Conservation (phyloP, 345 rosid genomes). For the Aquilaria malaccensis region DNA sequence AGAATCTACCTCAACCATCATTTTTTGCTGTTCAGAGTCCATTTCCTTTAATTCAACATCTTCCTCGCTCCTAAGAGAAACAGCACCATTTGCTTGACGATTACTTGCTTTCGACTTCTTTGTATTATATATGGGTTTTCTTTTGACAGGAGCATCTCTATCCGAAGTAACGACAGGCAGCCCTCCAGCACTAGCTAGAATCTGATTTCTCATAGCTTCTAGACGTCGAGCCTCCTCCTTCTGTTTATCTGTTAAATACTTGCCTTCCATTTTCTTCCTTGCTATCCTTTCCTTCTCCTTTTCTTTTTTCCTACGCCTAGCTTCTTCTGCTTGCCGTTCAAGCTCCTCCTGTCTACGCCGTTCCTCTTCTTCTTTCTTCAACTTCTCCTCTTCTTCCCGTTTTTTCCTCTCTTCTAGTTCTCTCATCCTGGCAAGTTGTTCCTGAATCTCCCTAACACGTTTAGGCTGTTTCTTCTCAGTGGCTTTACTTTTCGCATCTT, state of each 20-base stretch:
- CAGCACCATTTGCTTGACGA: slow-evolving; percentile 53
- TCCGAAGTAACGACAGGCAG: slow-evolving; percentile 37
- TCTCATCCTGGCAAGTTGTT: slow-evolving; percentile 70
- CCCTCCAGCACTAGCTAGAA: slow-evolving; percentile 50
- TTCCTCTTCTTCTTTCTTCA: slow-evolving; percentile 92
- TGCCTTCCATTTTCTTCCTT: slow-evolving; percentile 91
- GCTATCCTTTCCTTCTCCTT: slow-evolving; percentile 80
- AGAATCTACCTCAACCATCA: slow-evolving; percentile 29
- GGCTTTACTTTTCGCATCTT: slow-evolving; percentile 69
- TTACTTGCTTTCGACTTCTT: slow-evolving; percentile 66
- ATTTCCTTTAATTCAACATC: slow-evolving; percentile 34
- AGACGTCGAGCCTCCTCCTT: slow-evolving; percentile 78
- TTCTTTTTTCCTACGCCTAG: slow-evolving; percentile 78
- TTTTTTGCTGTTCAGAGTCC: slow-evolving; percentile 30
- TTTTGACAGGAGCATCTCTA: slow-evolving; percentile 46
- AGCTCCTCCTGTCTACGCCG: slow-evolving; percentile 71
- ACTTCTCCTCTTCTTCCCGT: slow-evolving; percentile 83
- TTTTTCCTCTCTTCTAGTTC: slow-evolving; percentile 77
- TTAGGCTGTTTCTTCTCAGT: slow-evolving; percentile 85
- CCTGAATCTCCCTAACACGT: slow-evolving; percentile 97
- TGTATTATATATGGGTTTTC: slow-evolving; percentile 69
- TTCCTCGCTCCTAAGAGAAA: slow-evolving; percentile 38
- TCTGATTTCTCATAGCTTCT: slow-evolving; percentile 84
- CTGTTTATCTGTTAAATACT: slow-evolving; percentile 79
- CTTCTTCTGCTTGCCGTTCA: slow-evolving; percentile 92